Conservation (phyloP, 768 basidiomycete species). For the Collybia nuda region DNA sequence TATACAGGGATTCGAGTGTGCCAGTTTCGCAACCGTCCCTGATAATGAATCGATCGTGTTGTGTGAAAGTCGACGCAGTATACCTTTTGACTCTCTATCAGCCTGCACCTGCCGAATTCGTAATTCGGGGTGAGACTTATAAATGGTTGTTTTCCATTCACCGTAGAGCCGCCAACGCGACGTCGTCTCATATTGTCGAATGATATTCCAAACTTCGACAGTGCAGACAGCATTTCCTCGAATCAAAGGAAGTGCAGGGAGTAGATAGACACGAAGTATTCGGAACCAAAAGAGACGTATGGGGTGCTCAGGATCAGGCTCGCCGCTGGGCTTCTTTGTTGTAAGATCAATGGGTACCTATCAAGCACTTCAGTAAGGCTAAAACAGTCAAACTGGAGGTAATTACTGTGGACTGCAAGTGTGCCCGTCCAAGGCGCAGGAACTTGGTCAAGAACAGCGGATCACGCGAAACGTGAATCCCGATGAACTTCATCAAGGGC, state of each 20-base stretch:
- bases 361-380: background rate
- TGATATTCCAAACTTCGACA: conserved; percentile 90
- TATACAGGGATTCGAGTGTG: conserved; percentile 91
- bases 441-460: conserved; percentile 78
- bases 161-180: conserved; percentile 91
- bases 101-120: conserved; percentile 80
- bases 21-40: conserved; percentile 87
- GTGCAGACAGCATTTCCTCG: conserved; percentile 86
- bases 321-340: conserved; percentile 58
- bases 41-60: conserved; percentile 84
- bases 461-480: conserved; percentile 80
- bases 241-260: conserved; percentile 86
- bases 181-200: conserved; percentile 75
- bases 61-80: conserved; percentile 83
- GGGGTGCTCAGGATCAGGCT: conserved; percentile 57
- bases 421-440: conserved; percentile 70
- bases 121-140: conserved; percentile 77
- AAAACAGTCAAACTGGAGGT: background rate
- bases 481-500: conserved; percentile 77
- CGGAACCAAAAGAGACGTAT: conserved; percentile 83
- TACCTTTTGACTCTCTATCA: conserved; percentile 84
- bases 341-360: conserved; percentile 54
- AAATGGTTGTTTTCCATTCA: conserved; percentile 82
- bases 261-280: conserved; percentile 73
- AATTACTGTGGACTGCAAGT: conserved; percentile 54